A percentile compares a stretch with the other conserved stretches of the same genome.
Conservation (phyloP, 1,284 basidiomycete species). For the Ustanciosporium gigantosporum region DNA sequence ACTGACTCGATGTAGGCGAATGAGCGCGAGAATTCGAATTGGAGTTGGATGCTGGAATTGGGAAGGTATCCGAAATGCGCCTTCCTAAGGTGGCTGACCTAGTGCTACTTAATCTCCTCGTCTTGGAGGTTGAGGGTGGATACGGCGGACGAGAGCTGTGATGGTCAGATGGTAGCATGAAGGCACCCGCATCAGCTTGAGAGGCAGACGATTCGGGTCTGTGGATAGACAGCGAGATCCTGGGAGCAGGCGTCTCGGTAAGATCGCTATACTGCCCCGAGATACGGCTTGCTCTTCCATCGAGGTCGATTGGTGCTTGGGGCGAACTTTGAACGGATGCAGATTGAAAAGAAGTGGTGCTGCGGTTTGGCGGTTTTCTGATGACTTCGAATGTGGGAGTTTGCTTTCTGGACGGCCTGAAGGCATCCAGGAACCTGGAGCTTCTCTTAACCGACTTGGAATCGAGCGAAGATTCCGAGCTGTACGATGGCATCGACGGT, state of each 20-base stretch:
- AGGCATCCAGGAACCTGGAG: slow-evolving; percentile 29
- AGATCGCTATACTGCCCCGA: not conserved
- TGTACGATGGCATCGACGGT: not conserved
- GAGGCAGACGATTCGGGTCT: too few relatives aligned
- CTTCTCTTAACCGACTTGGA: slow-evolving; percentile 8
- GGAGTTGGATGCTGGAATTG: slow-evolving; percentile 6
- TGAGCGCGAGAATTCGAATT: slow-evolving; percentile 20
- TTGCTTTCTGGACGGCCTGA: slow-evolving; percentile 28
- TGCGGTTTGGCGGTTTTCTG: slow-evolving; percentile 31
- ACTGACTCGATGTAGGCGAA: slow-evolving; percentile 14
- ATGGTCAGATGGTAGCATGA: too few relatives aligned
- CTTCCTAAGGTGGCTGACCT: slow-evolving; percentile 1
- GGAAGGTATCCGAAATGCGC: slow-evolving; percentile 10
- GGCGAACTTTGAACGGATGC: not conserved
- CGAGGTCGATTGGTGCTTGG: not conserved
- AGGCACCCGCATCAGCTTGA: too few relatives aligned
- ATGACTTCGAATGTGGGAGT: slow-evolving; percentile 32
- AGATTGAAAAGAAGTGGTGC: slow-evolving; percentile 25
- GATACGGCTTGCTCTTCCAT: not conserved
- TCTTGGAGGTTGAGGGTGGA: slow-evolving; percentile 5
- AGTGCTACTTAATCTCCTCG: slow-evolving; percentile 8
- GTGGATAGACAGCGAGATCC: too few relatives aligned
- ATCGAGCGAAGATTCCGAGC: slow-evolving; percentile 5
- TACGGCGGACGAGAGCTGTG: not conserved
- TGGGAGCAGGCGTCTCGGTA: not conserved